Base-by-base conservation (phyloP, 306 rosid genomes). In the Cicer arietinum region DNA sequence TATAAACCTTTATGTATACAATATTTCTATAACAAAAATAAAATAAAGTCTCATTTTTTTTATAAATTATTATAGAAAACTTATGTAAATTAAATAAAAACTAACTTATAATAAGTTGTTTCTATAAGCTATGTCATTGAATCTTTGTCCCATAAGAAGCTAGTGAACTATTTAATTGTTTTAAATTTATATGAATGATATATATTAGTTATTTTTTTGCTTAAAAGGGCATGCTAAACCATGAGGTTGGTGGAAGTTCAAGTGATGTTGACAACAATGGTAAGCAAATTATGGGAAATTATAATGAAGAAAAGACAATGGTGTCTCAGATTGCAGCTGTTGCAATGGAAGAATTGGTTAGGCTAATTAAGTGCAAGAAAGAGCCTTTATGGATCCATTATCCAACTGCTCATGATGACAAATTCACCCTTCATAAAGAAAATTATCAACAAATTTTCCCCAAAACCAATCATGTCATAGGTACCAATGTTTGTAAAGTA, bases 371-470 rank as follows among this genome's bases (percentile, higher is more conserved):
- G 1, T 90, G 40, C 77, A 53, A 0, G 16, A 67, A 86, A 1
- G 94, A 87, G 51, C 90, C 91, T 17, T 51, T 89, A 1, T 91
- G 97, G 97, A 7, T 80, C 42, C 59, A 46, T 35, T 61, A 78
- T 10, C 0, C 64, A 58, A 25, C 25, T 58, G 10, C 16, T 12
- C 65, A 12, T 6, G 43, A 30, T 12, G 65, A 10, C 10, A 56
- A 5, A 22, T 59, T 11, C 56, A 39, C 60, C 41, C 87, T 91
- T 30, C 70, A 80, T 54, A 81, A 18, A 4, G 90, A 81, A 10
- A 74, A 0, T 51, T 91, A 93, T 2, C 85, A 82, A 0, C 87
- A 73, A 57, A 25, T 82, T 3, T 88, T 91, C 14, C 88, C 89
- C 2, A 85, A 58, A 75, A 45, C 60, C 20, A 63, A 35, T 53